phyloP scores from a whole-genome alignment of 306 rosid genomes.

The Trichosanthes truncata region DNA sequence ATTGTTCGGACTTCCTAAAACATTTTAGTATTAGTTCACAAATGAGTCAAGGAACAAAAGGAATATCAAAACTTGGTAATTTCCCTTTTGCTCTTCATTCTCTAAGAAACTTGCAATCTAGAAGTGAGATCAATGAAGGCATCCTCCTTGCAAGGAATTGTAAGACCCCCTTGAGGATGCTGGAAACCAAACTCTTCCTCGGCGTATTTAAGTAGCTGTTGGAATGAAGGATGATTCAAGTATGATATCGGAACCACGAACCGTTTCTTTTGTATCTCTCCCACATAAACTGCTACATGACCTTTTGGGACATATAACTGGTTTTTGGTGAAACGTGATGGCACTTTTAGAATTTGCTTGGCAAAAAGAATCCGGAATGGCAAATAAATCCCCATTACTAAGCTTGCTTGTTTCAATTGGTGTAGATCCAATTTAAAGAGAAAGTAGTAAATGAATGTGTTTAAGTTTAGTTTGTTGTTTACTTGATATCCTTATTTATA shows the following conservation, averaged over 20 bases:
- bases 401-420: neutral
- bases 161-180: conserved; percentile 4
- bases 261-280: neutral
- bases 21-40: neutral
- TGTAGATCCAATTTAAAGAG: neutral
- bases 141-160: conserved; percentile 4
- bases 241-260: neutral
- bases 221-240: conserved; percentile 1
- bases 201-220: neutral
- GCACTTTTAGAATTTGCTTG: neutral
- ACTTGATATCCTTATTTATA: neutral
- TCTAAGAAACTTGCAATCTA: neutral
- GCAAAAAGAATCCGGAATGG: neutral
- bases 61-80: neutral
- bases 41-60: neutral
- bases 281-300: neutral
- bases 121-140: conserved; percentile 14
- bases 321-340: neutral
- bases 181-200: conserved; percentile 1
- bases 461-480: neutral
- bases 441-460: neutral
- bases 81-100: neutral
- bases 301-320: neutral
- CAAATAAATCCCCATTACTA: neutral
- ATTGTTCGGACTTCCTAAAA: neutral